These are phyloP conservation scores for Chaetoceros tenuissimus DNA, from an alignment of 108 stramenopile species.

Conservation along the genomic window DNA sequence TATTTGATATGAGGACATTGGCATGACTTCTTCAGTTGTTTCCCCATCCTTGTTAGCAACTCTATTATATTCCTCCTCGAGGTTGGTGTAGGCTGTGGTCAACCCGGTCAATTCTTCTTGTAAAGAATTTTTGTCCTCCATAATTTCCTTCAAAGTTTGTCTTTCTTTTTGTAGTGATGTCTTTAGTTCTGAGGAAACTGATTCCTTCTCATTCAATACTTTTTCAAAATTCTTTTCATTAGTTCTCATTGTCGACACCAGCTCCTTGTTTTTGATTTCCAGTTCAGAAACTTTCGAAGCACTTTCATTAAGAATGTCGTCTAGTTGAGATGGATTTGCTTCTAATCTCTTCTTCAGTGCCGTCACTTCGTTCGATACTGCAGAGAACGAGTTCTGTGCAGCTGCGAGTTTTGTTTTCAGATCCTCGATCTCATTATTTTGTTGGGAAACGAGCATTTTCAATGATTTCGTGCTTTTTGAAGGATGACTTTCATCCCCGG, in stretches of 20 bases:
- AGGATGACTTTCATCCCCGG: background rate
- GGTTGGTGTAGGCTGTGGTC: conserved; percentile 55
- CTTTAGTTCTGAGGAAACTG: conserved; percentile 23
- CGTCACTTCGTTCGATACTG: conserved; percentile 32
- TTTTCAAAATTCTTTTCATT: conserved; percentile 24
- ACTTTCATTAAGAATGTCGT: conserved; percentile 54
- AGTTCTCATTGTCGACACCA: conserved; percentile 28
- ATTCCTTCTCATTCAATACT: conserved; percentile 19
- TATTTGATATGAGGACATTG: conserved; percentile 10
- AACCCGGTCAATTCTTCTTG: conserved; percentile 60
- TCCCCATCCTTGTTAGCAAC: background rate
- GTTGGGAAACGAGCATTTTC: conserved; percentile 45
- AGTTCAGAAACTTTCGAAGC: conserved; percentile 38
- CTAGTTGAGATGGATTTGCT: conserved; percentile 53
- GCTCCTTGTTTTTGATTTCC: conserved; percentile 29
- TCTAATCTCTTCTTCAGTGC: conserved; percentile 51
- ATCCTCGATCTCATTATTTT: conserved; percentile 59
- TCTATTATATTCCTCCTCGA: conserved; percentile 57
- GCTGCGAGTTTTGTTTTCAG: conserved; percentile 35
- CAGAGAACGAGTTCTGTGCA: conserved; percentile 17
- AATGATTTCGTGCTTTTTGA: conserved; percentile 23
- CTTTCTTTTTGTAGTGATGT: conserved; percentile 23
- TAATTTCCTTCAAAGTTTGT: conserved; percentile 22
- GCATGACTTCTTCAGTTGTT: conserved; percentile 7
- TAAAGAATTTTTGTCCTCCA: conserved; percentile 33